These are phyloP conservation scores for Tetraselmis chui DNA, from an alignment of 139 green algal species.

Conservation along the genomic window DNA sequence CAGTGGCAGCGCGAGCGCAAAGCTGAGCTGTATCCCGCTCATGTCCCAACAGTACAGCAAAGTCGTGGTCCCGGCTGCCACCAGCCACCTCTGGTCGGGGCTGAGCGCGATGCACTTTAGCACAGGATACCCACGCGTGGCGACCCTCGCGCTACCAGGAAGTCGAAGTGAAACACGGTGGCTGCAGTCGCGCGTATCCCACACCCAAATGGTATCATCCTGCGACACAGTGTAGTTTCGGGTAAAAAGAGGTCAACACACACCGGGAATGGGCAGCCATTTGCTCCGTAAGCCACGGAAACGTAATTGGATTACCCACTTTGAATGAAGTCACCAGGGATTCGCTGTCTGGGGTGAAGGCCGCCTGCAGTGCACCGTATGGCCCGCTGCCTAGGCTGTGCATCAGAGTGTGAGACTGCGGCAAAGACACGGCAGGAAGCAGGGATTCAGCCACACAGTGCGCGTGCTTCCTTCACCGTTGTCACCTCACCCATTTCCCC, in stretches of 20 bases:
- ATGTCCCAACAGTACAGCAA: background rate
- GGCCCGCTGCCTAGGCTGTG: slow-evolving; percentile 27
- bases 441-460: background rate
- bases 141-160: background rate
- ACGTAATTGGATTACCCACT: slow-evolving; percentile 5
- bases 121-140: background rate
- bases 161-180: background rate
- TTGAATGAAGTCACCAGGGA: slow-evolving; percentile 26
- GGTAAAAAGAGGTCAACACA: background rate
- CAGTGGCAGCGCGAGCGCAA: slow-evolving; percentile 12
- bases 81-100: background rate
- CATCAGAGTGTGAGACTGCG: slow-evolving; percentile 23
- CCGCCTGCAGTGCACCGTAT: slow-evolving; percentile 18
- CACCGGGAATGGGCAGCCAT: background rate
- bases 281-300: background rate
- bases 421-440: background rate
- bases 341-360: slow-evolving; percentile 17
- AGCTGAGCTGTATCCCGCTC: slow-evolving; percentile 12
- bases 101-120: background rate
- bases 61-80: background rate
- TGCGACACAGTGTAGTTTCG: background rate
- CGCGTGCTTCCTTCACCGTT: background rate
- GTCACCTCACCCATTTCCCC: background rate
- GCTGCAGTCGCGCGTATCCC: background rate
- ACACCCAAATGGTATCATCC: background rate